Percentiles rank a stretch among this genome's conserved stretches.
Evolutionary conservation across 805 yeast species (phyloP).

Genomic region (Pichia insulana): DNA sequence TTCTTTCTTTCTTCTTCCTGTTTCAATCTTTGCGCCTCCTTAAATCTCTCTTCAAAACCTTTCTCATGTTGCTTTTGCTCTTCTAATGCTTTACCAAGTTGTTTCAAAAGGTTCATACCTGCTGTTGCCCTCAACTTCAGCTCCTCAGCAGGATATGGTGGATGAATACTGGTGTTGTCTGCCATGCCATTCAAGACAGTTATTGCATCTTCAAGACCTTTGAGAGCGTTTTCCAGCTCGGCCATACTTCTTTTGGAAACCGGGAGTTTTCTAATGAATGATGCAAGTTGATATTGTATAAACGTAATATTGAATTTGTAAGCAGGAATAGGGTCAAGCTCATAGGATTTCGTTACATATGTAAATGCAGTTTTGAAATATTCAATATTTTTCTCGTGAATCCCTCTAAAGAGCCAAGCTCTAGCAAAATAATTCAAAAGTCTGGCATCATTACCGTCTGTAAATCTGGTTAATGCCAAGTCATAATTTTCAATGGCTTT

Average conservation of each 20-base stretch:
- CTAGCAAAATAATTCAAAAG: conserved; percentile 69
- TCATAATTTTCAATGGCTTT: conserved; percentile 88
- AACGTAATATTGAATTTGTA: conserved; percentile 75
- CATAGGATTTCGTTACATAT: conserved; percentile 50
- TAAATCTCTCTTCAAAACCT: conserved; percentile 50
- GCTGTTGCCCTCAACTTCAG: conserved; percentile 78
- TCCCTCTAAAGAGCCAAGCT: conserved; percentile 80
- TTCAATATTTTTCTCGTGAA: conserved; percentile 54
- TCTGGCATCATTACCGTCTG: conserved; percentile 55
- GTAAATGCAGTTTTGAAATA: conserved; percentile 55
- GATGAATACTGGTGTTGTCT: conserved; percentile 37
- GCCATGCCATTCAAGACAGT: conserved; percentile 49
- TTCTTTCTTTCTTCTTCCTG: conserved; percentile 43
- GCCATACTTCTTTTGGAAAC: conserved; percentile 50
- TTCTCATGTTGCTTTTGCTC: conserved; percentile 66
- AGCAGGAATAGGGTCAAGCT: conserved; percentile 33
- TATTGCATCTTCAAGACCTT: conserved; percentile 57
- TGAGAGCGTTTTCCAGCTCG: conserved; percentile 49
- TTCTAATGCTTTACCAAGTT: conserved; percentile 58
- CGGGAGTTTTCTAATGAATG: conserved; percentile 56
- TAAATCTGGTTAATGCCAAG: conserved; percentile 60
- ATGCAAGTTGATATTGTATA: conserved; percentile 81
- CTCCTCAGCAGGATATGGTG: conserved; percentile 76
- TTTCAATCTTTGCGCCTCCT: conserved; percentile 60
- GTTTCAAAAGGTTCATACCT: conserved; percentile 70